Evolutionary conservation across 495 filamentous ascomycete species (phyloP), one percentile per base, ranked within the genome.

Genomic region (Rostrohypoxylon terebratum): DNA sequence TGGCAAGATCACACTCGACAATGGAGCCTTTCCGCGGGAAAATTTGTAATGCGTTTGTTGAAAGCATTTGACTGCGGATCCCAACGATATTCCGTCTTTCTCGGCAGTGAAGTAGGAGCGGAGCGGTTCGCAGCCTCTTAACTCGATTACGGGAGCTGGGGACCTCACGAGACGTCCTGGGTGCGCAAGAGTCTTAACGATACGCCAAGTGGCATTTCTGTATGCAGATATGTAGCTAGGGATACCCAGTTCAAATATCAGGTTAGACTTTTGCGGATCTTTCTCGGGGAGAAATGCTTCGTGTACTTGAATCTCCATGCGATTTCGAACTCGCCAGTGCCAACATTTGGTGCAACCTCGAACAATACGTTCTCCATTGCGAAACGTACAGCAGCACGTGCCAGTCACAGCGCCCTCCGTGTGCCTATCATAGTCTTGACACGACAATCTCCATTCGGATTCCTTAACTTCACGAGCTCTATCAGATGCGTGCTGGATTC

Each of bases 231-330:
- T 76, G 7, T 64, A 72, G 7, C 63, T 18, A 3, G 83, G 84
- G 51, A 78, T 78, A 3, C 55, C 58, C 1, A 88, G 73, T 62
- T 88, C 85, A 36, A 87, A 87, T 2, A 86, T 33, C 3, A 81
- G 67, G 1, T 68, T 69, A 48, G 79, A 78, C 0, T 73, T 73
- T 16, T 75, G 63, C 4, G 72, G 20, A 1, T 74, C 28, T 4
- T 79, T 62, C 1, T 50, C 16, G 0, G 87, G 86, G 1, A 89
- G 77, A n/a, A 80, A 80, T 61, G 81, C 68, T 68, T 89, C 87
- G 33, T 85, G 79, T 21, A 81, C 63, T 53, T 67, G 5, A 20
- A 87, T 84, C 1, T 75, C 54, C n/a, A 85, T 74, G 21, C 71
- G 51, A 4, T 75, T 71, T 4, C 75, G 63, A 34, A 5, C 3